Evolutionary conservation across 2,329 filamentous ascomycete genomes (phyloP).

Genomic region (Sarocladium oryzae): DNA sequence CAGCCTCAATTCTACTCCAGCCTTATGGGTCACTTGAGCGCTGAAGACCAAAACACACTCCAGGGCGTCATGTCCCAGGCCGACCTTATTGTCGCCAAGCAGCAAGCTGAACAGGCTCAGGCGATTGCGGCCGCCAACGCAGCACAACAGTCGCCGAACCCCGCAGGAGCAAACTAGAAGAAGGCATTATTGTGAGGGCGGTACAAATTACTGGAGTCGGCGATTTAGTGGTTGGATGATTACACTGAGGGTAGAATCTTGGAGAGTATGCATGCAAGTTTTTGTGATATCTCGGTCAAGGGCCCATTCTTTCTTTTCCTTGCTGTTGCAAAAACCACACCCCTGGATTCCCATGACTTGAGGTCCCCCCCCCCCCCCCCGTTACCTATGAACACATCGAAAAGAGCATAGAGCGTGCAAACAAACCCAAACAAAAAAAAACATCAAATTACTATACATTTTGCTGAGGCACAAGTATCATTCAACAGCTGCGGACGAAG

Average conservation of each 20-base stretch:
- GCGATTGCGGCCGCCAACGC: neutral
- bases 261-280: constrained; percentile 2
- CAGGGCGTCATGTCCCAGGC: constrained; percentile 67
- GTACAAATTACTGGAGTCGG: neutral
- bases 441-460: neutral
- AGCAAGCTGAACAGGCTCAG: constrained; percentile 4
- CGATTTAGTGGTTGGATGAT: neutral
- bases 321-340: neutral
- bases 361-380: neutral
- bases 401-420: constrained; percentile 10
- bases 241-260: neutral
- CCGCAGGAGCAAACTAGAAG: neutral
- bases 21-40: constrained; percentile 69
- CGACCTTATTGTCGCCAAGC: constrained; percentile 31
- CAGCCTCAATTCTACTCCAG: constrained; percentile 83
- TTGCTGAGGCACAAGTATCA: neutral
- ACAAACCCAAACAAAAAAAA: constrained; percentile 3
- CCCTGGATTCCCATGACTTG: neutral
- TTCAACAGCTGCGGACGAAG: too few relatives aligned
- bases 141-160: constrained; percentile 1
- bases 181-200: neutral
- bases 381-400: neutral
- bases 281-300: constrained; percentile 5
- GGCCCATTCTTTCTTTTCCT: neutral
- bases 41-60: constrained; percentile 76